Percentiles rank a stretch among this genome's conserved stretches.
Evolutionary conservation across 192 early-diverging fungal genomes (phyloP).

Genomic region (Dissophora globulifera): DNA sequence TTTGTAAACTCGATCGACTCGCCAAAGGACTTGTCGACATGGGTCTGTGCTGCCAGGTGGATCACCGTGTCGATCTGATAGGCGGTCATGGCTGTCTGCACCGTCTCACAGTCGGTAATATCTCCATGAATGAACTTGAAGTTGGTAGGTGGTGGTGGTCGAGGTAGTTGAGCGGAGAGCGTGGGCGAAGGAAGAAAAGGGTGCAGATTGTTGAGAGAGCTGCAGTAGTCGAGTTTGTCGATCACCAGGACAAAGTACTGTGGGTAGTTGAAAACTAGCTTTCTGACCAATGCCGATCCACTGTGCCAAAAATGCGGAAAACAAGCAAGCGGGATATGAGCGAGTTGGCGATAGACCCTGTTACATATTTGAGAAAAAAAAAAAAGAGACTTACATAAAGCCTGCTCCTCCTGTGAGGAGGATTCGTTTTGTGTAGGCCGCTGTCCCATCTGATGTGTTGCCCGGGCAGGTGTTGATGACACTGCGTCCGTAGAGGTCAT

Average conservation of each 20-base stretch:
- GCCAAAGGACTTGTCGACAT: slow-evolving; percentile 88
- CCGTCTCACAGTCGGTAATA: slow-evolving; percentile 71
- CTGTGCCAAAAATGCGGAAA: slow-evolving; percentile 49
- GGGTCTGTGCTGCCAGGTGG: slow-evolving; percentile 85
- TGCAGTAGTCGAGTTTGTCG: slow-evolving; percentile 86
- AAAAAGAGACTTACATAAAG: slow-evolving; percentile 81
- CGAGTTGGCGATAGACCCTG: slow-evolving; percentile 1
- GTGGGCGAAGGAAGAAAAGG: slow-evolving; percentile 11
- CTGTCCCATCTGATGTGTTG: background rate
- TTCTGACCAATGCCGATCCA: slow-evolving; percentile 71
- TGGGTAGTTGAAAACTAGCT: slow-evolving; percentile 72
- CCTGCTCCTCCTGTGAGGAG: slow-evolving; percentile 87
- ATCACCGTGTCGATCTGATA: slow-evolving; percentile 78
- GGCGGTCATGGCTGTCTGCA: slow-evolving; percentile 69
- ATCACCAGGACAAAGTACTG: slow-evolving; percentile 73
- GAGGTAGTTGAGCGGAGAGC: too few relatives aligned
- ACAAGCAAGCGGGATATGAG: background rate
- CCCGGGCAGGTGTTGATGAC: background rate
- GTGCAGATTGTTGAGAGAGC: slow-evolving; percentile 68
- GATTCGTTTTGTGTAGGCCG: slow-evolving; percentile 43
- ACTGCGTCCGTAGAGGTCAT: slow-evolving; percentile 25
- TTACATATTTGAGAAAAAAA: too few relatives aligned
- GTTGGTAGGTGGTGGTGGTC: slow-evolving; percentile 12
- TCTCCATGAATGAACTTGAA: slow-evolving; percentile 62
- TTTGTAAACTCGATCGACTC: slow-evolving; percentile 82